These are phyloP conservation scores for Adenanthera pavonina DNA, from an alignment of 306 rosid genomes.

Conservation along the genomic window DNA sequence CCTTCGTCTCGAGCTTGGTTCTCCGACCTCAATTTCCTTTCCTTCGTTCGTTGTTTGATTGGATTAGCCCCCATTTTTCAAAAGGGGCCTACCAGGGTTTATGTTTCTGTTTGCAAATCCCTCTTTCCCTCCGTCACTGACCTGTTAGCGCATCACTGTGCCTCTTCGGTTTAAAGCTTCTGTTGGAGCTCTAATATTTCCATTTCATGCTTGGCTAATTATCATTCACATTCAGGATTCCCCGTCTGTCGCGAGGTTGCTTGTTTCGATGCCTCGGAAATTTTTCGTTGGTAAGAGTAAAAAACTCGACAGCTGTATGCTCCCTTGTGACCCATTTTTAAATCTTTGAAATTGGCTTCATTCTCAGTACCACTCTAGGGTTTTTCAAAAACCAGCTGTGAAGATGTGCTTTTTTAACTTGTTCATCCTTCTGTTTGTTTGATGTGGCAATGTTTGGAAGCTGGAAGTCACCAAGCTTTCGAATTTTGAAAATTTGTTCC, in stretches of 20 bases:
- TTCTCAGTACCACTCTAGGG: slow-evolving; percentile 11
- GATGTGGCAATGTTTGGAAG: background rate
- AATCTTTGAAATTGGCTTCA: slow-evolving; percentile 21
- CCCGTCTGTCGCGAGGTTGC: background rate
- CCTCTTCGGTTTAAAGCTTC: background rate
- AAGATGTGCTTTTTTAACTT: background rate
- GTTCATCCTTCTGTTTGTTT: background rate
- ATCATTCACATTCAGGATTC: background rate
- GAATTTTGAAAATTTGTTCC: background rate
- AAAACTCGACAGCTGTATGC: background rate
- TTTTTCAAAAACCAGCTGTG: slow-evolving; percentile 7
- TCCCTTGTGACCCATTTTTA: background rate
- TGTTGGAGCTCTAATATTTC: background rate
- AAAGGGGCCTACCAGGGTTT: slow-evolving; percentile 45
- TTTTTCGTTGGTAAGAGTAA: background rate
- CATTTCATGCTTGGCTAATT: background rate
- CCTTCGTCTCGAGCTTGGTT: background rate
- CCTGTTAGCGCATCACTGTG: background rate
- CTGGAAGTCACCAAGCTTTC: background rate
- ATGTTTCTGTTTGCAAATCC: slow-evolving; percentile 16
- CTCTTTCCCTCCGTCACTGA: slow-evolving; percentile 36
- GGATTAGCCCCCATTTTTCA: background rate
- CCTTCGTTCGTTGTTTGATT: background rate
- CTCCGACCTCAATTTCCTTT: slow-evolving; percentile 3
- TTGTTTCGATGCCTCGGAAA: background rate